phyloP scores from a whole-genome alignment of 148 eudicot genomes.

The Chenopodium berlandieri region DNA sequence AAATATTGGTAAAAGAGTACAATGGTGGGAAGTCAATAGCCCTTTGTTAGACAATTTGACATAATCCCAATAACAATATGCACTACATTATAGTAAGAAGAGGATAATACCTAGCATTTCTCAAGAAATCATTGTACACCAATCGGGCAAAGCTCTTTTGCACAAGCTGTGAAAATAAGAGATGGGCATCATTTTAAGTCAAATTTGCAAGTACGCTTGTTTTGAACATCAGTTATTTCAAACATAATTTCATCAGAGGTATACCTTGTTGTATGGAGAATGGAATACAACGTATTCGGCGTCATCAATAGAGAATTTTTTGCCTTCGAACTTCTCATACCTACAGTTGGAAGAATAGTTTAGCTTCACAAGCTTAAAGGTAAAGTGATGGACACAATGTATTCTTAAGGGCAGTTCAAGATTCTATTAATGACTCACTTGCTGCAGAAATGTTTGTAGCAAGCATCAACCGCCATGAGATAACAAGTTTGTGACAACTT shows the following conservation, averaged over 20 bases:
- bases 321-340: slow-evolving; percentile 84
- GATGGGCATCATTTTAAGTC: background rate
- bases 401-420: background rate
- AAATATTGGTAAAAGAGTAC: slow-evolving; percentile 4
- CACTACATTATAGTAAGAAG: background rate
- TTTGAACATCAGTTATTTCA: background rate
- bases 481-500: slow-evolving; percentile 98
- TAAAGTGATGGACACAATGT: background rate
- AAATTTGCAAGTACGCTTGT: slow-evolving; percentile 1
- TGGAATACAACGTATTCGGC: slow-evolving; percentile 88
- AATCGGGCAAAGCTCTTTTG: slow-evolving; percentile 95
- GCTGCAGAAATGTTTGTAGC: slow-evolving; percentile 68
- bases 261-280: slow-evolving; percentile 98
- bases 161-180: slow-evolving; percentile 73
- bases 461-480: slow-evolving; percentile 95
- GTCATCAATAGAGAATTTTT: slow-evolving; percentile 67
- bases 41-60: background rate
- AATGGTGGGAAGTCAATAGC: background rate
- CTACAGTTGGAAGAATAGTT: slow-evolving; percentile 33
- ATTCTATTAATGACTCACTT: slow-evolving; percentile 49
- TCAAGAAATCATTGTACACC: slow-evolving; percentile 67
- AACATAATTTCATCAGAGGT: background rate
- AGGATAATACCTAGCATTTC: slow-evolving; percentile 70
- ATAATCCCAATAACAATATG: background rate
- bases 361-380: background rate